Evolutionary conservation across 257 asterid species (phyloP), one percentile per base, ranked within the genome.

Genomic region (Penstemon eatonii): DNA sequence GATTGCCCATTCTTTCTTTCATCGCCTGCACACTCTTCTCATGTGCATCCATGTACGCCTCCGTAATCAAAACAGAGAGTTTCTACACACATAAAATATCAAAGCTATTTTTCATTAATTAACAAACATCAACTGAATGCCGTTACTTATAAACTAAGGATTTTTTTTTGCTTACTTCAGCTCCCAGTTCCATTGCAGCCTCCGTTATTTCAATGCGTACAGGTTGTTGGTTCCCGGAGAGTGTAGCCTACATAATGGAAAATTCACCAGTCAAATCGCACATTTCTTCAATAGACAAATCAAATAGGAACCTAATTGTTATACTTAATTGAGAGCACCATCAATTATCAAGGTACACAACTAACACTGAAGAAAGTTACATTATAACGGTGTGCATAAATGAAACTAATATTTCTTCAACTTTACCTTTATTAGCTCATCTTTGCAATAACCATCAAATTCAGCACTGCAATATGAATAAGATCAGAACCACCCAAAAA

Each of bases 371-470:
- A 46, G 10, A 8, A 7, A 43, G 33, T 57, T 49, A 4, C 59
- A 38, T 50, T 8, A 46, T 61, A 37, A 46, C 39, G 12, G 67
- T 50, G 53, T 19, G 47, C 36, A 45, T n/a, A 47, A 40, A 40
- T 11, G 40, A 12, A 57, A 58, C 56, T 50, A 70, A 58, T 39
- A 45, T 40, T 19, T 15, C 18, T 15, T 56, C 63, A 52, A 64
- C 3, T 72, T 68, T 82, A 90, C 97, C 97, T 93, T 93, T 59
- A 90, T 80, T 42, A 90, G 94, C 80, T 92, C 98, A 57, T 79
- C 94, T 78, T 93, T 86, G 68, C 97, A 90, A 63, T 93, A 93
- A 59, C 97, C 99, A 84, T 93, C 99, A 68, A 93, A 90, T 72
- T 93, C 99, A 60, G 96, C 96, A 70, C 99, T 93, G 96, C 73